phyloP scores from a whole-genome alignment of 2,329 filamentous ascomycete species.

The Arthrobotrys iridis region DNA sequence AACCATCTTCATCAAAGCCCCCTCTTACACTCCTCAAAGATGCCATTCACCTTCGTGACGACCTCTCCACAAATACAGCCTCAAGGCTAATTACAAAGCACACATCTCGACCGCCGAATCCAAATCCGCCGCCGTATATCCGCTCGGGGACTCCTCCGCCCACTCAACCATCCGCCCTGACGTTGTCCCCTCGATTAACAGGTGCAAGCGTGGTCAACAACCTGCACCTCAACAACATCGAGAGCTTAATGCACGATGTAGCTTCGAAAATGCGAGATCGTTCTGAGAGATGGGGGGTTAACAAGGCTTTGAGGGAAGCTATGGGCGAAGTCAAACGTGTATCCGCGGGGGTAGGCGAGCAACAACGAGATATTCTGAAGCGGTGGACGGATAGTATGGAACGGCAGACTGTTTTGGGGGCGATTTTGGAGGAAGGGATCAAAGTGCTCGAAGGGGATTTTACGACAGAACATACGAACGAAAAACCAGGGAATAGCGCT shows the following conservation, averaged over 20 bases:
- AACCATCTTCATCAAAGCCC: constrained; percentile 70
- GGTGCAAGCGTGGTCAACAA: constrained; percentile 68
- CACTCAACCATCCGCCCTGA: not conserved
- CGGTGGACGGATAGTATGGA: constrained; percentile 55
- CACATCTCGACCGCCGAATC: constrained; percentile 15
- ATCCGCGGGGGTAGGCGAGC: constrained; percentile 44
- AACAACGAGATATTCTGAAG: constrained; percentile 39
- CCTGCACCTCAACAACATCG: constrained; percentile 60
- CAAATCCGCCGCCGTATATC: constrained; percentile 27
- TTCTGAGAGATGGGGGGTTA: constrained; percentile 80
- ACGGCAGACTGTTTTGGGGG: constrained; percentile 53
- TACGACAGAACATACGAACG: not conserved
- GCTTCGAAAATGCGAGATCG: constrained; percentile 78
- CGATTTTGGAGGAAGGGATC: constrained; percentile 55
- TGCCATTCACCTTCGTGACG: constrained; percentile 76
- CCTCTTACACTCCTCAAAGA: constrained; percentile 86
- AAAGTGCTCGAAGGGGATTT: constrained; percentile 53
- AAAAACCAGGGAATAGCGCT: not conserved
- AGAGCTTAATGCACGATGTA: constrained; percentile 78
- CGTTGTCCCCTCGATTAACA: constrained; percentile 62
- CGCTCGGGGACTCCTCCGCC: constrained; percentile 52
- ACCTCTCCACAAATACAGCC: constrained; percentile 65
- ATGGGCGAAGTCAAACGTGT: constrained; percentile 75
- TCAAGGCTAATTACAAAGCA: constrained; percentile 41
- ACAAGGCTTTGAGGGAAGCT: constrained; percentile 81